Evolutionary conservation across 1,284 basidiomycete species (phyloP).

Genomic region (Rhizoctonia solani): DNA sequence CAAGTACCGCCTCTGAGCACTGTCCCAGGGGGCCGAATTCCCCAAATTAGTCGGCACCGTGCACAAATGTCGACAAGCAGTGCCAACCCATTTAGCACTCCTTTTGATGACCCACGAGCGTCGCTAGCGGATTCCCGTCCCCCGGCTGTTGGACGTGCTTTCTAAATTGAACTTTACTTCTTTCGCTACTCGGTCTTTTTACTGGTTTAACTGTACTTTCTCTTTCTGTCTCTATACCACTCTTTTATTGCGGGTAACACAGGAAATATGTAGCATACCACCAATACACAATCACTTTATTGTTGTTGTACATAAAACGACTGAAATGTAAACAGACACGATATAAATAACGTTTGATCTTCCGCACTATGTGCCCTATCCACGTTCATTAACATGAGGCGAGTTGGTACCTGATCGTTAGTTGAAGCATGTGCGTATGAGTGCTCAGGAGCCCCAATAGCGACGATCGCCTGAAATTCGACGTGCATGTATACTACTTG

Average conservation of each 20-base stretch:
- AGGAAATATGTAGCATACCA: slow-evolving; percentile 8
- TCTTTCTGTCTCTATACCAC: background rate
- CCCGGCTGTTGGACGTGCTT: slow-evolving; percentile 1
- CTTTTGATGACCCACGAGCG: slow-evolving; percentile 69
- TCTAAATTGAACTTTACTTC: slow-evolving; percentile 3
- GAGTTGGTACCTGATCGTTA: too few species aligned
- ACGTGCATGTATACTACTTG: too few species aligned
- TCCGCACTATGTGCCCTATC: too few species aligned
- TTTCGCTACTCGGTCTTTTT: background rate
- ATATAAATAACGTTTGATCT: too few species aligned
- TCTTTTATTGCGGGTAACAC: background rate
- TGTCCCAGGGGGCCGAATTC: slow-evolving; percentile 3
- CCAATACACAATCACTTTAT: slow-evolving; percentile 14
- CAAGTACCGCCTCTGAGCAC: slow-evolving; percentile 40
- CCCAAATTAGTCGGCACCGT: slow-evolving; percentile 46
- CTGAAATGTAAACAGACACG: too few species aligned
- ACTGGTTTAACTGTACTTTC: background rate
- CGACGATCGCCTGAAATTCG: too few species aligned
- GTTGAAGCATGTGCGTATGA: too few species aligned
- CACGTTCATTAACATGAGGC: too few species aligned
- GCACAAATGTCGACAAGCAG: slow-evolving; percentile 49
- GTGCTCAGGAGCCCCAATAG: too few species aligned
- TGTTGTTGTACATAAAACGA: background rate
- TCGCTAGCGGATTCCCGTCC: background rate
- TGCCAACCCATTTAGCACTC: slow-evolving; percentile 68